Evolutionary conservation across 2,329 filamentous ascomycete species (phyloP).

Genomic region (Claviceps lovelessii): DNA sequence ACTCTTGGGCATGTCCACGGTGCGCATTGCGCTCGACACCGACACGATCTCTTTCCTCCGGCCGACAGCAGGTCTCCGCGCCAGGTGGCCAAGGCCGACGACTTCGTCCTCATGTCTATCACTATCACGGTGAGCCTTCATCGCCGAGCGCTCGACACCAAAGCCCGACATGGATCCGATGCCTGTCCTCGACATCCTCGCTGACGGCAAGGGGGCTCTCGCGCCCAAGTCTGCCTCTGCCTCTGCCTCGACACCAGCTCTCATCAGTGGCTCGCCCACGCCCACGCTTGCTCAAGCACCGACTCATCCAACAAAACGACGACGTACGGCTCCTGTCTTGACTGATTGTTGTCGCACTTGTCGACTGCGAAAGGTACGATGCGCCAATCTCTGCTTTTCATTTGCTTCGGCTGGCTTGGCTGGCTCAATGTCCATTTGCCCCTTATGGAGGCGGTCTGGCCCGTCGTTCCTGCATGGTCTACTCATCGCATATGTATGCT

Average conservation of each 20-base stretch:
- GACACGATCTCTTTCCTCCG: neutral
- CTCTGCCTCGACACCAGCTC: neutral
- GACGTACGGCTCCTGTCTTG: conserved; percentile 14
- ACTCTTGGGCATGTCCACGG: neutral
- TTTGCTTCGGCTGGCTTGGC: neutral
- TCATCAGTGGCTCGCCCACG: neutral
- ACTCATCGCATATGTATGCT: neutral
- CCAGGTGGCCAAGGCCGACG: neutral
- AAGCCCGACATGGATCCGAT: conserved; percentile 7
- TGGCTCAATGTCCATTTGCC: neutral
- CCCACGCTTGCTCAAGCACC: conserved; percentile 6
- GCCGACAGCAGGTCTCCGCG: neutral
- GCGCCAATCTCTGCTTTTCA: neutral
- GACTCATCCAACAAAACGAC: conserved; percentile 17
- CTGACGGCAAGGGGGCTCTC: conserved; percentile 2
- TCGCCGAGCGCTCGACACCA: conserved; percentile 1
- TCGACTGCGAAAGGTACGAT: conserved; percentile 22
- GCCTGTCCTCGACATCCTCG: conserved; percentile 3
- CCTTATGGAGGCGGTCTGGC: neutral
- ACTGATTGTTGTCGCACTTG: conserved; percentile 24
- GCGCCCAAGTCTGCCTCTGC: neutral
- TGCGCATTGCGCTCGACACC: neutral
- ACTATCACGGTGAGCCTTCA: conserved; percentile 1
- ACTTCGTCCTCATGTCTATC: conserved; percentile 6
- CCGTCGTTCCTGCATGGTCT: neutral